Evolutionary conservation across 108 stramenopile species (phyloP).

Genomic region (Skeletonema tropicum): DNA sequence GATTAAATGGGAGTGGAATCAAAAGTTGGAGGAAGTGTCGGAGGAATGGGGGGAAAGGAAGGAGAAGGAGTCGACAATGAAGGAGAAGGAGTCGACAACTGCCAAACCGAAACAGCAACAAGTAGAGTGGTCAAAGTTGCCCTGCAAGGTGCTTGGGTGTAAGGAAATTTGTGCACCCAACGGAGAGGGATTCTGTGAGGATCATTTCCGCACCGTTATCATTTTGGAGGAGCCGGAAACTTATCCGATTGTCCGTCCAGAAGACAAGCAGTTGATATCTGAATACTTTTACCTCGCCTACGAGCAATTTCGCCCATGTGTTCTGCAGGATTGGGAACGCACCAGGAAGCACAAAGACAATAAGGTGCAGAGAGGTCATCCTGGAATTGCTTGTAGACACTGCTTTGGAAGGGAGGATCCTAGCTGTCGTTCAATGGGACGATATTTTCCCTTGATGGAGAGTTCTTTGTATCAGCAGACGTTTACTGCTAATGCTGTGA

Average conservation of each 20-base stretch:
- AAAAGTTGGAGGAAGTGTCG: not conserved
- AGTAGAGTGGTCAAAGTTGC: not conserved
- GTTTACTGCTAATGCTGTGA: constrained; percentile 69
- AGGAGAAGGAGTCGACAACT: not conserved
- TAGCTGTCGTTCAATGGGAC: constrained; percentile 38
- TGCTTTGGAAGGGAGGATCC: constrained; percentile 77
- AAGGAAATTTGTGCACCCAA: constrained; percentile 2
- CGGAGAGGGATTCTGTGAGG: constrained; percentile 17
- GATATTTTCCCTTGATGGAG: constrained; percentile 78
- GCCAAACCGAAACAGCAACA: not conserved
- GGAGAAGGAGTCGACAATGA: too few species aligned
- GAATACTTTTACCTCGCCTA: constrained; percentile 76
- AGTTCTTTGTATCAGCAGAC: constrained; percentile 75
- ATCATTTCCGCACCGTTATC: constrained; percentile 5
- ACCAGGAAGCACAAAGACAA: constrained; percentile 74
- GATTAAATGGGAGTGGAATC: not conserved
- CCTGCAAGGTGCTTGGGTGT: constrained; percentile 20
- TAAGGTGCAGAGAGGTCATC: constrained; percentile 59
- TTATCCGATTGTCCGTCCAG: constrained; percentile 64
- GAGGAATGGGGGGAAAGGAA: constrained; percentile 1
- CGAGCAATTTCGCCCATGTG: constrained; percentile 74
- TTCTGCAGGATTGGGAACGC: constrained; percentile 41
- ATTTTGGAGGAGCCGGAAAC: constrained; percentile 26
- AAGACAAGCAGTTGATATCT: constrained; percentile 66
- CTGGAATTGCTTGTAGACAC: constrained; percentile 71